Evolutionary conservation across 441 rosid genomes (phyloP).

Genomic region (Gossypium armourianum): DNA sequence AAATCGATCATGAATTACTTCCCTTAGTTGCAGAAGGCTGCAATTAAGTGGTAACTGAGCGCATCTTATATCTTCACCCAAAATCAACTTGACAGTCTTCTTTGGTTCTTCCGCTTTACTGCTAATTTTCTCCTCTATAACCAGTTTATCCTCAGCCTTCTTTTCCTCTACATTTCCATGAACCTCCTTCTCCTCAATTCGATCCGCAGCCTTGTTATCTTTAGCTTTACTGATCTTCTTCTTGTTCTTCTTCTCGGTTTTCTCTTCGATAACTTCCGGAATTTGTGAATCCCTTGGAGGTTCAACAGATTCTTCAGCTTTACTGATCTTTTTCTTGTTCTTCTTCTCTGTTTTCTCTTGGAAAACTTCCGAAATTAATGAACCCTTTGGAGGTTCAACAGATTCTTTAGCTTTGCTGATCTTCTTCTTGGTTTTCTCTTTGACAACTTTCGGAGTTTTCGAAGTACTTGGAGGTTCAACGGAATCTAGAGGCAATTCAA

Average conservation of each 20-base stretch:
- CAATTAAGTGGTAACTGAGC: slow-evolving; percentile 43
- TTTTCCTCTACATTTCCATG: slow-evolving; percentile 27
- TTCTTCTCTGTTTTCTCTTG: slow-evolving; percentile 30
- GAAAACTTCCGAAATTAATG: slow-evolving; percentile 23
- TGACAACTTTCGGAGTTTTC: slow-evolving; percentile 21
- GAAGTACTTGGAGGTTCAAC: slow-evolving; percentile 37
- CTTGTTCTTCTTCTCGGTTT: slow-evolving; percentile 26
- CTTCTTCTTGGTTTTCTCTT: slow-evolving; percentile 32
- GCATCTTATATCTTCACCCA: slow-evolving; percentile 47
- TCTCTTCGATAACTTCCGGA: slow-evolving; percentile 28
- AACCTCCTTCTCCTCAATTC: slow-evolving; percentile 18
- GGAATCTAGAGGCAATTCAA: slow-evolving; percentile 46
- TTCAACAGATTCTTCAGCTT: slow-evolving; percentile 30
- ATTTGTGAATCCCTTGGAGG: slow-evolving; percentile 12
- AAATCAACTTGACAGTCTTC: slow-evolving; percentile 45
- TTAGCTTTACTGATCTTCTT: slow-evolving; percentile 24
- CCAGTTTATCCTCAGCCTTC: slow-evolving; percentile 36
- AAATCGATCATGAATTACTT: slow-evolving; percentile 45
- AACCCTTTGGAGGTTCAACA: slow-evolving; percentile 14
- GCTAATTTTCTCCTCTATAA: slow-evolving; percentile 36
- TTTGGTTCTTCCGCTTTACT: slow-evolving; percentile 23
- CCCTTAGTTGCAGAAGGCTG: slow-evolving; percentile 49
- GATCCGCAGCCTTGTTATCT: slow-evolving; percentile 22
- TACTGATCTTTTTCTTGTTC: slow-evolving; percentile 24
- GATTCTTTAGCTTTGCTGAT: slow-evolving; percentile 21